phyloP scores from a whole-genome alignment of 495 filamentous ascomycete species.

The Amphirosellinia nigrospora region DNA sequence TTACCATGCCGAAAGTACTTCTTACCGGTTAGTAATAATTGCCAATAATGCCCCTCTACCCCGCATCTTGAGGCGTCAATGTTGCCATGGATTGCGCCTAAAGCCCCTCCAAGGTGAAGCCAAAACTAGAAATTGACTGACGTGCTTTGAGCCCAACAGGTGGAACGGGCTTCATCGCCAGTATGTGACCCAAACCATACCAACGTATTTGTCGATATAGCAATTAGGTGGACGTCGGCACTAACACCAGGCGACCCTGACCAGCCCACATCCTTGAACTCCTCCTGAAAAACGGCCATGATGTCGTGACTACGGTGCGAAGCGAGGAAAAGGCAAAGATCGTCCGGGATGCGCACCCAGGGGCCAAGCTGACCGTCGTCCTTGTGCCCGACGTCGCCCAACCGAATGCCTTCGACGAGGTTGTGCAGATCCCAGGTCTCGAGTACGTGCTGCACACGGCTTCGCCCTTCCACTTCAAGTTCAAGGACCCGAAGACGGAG shows the following conservation, averaged over 20 bases:
- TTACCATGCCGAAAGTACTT: constrained; percentile 63
- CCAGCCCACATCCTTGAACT: constrained; percentile 77
- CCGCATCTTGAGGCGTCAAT: background rate
- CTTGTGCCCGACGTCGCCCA: constrained; percentile 85
- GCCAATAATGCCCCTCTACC: background rate
- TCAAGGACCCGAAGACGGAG: constrained; percentile 75
- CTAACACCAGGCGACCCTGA: constrained; percentile 1
- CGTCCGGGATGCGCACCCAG: constrained; percentile 71
- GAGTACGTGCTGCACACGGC: constrained; percentile 91
- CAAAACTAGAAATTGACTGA: background rate
- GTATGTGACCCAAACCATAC: constrained; percentile 35
- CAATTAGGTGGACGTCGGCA: constrained; percentile 13
- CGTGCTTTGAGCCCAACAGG: constrained; percentile 31
- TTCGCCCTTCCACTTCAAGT: constrained; percentile 80
- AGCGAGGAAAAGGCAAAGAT: constrained; percentile 77
- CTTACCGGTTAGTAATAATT: constrained; percentile 56
- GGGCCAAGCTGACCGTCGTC: constrained; percentile 70
- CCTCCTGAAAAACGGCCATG: constrained; percentile 70
- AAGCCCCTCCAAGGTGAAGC: background rate
- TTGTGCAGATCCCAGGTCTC: constrained; percentile 75
- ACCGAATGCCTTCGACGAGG: constrained; percentile 78
- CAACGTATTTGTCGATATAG: background rate
- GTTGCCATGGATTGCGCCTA: background rate
- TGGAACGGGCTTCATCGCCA: constrained; percentile 59
- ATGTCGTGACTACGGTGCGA: constrained; percentile 85